Conservation (phyloP, 192 early-diverging fungal genomes). For the Coemansia asiatica region DNA sequence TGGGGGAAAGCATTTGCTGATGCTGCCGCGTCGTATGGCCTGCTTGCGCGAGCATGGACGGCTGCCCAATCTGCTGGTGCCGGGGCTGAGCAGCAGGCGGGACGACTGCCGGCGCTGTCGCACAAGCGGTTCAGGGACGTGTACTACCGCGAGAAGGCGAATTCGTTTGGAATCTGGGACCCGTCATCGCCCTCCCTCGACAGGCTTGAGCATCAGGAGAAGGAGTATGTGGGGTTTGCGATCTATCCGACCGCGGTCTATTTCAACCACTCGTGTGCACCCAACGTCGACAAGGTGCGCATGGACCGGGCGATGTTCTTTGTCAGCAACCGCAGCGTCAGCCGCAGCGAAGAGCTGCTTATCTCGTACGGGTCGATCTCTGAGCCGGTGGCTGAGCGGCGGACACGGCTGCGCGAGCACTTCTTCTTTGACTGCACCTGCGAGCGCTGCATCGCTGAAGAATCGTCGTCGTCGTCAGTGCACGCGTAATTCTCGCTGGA, state of each 20-base stretch:
- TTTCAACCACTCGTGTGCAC: constrained; percentile 69
- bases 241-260: constrained; percentile 65
- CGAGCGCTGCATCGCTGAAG: constrained; percentile 55
- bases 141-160: constrained; percentile 65
- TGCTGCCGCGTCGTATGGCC: constrained; percentile 20
- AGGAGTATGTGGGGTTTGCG: constrained; percentile 59
- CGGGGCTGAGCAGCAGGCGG: background rate
- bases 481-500: background rate
- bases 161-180: constrained; percentile 72
- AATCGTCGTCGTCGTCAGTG: background rate
- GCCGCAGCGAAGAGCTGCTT: constrained; percentile 60
- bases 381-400: constrained; percentile 41
- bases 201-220: constrained; percentile 22
- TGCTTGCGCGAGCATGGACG: constrained; percentile 28
- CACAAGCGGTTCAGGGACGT: constrained; percentile 57
- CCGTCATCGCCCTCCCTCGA: constrained; percentile 13
- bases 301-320: constrained; percentile 54
- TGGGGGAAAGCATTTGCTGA: constrained; percentile 25
- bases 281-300: constrained; percentile 59
- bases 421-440: constrained; percentile 67
- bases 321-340: constrained; percentile 42
- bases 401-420: constrained; percentile 53
- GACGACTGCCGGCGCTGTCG: constrained; percentile 8
- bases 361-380: constrained; percentile 65
- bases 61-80: too few species aligned